These are phyloP conservation scores for Achlya hypogyna DNA, from an alignment of 352 stramenopile species.

Conservation along the genomic window DNA sequence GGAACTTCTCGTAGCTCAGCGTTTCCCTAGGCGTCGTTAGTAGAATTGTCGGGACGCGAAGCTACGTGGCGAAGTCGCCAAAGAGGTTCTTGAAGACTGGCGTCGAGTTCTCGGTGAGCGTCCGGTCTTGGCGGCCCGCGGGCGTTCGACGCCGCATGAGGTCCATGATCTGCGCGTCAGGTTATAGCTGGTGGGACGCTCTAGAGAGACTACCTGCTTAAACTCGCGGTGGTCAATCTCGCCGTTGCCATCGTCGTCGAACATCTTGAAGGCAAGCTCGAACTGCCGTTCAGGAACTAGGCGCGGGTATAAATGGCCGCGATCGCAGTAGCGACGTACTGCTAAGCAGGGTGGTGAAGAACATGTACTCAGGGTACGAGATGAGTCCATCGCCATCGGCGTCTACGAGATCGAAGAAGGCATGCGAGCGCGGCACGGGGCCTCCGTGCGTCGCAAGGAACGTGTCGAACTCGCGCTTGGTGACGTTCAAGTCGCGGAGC, in stretches of 20 bases:
- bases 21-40: constrained; percentile 32
- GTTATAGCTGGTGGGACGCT: neutral
- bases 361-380: constrained; percentile 84
- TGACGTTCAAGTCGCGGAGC: constrained; percentile 62
- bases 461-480: constrained; percentile 72
- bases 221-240: constrained; percentile 76
- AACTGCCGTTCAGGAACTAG: constrained; percentile 78
- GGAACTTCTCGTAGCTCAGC: constrained; percentile 77
- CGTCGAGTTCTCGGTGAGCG: constrained; percentile 60
- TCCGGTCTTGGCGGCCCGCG: constrained; percentile 67
- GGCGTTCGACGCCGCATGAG: constrained; percentile 71
- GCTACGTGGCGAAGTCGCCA: constrained; percentile 57
- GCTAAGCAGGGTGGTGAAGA: constrained; percentile 78
- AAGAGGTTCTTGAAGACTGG: constrained; percentile 83
- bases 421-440: constrained; percentile 37
- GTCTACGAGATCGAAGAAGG: constrained; percentile 81
- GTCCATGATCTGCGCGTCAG: constrained; percentile 59
- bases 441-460: constrained; percentile 55
- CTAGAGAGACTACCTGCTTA: constrained; percentile 47
- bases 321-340: constrained; percentile 38
- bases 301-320: neutral
- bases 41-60: neutral
- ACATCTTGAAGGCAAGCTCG: constrained; percentile 86
- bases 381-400: constrained; percentile 81
- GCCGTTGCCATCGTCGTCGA: constrained; percentile 75